Conservation (phyloP, 768 basidiomycete species). For the Paxillus ammoniavirescens region DNA sequence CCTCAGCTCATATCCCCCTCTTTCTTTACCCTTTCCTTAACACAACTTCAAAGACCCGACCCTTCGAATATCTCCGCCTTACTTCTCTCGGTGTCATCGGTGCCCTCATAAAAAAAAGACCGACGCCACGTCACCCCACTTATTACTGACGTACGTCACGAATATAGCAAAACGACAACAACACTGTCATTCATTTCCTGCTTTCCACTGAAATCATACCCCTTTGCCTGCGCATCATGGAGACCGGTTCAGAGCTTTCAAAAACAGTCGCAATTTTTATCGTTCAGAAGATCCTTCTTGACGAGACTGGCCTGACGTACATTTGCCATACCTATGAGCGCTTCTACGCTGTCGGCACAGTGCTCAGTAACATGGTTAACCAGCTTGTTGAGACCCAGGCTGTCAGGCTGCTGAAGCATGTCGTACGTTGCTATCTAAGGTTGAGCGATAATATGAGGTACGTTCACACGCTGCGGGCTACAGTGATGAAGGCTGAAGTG, state of each 20-base stretch:
- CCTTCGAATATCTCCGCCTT: constrained; percentile 98
- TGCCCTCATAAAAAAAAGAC: constrained; percentile 88
- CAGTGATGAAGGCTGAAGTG: constrained; percentile 10
- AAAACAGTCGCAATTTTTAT: constrained; percentile 99
- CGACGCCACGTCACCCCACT: neutral
- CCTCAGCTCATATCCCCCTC: constrained; percentile 91
- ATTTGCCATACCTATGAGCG: constrained; percentile 99
- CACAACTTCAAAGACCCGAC: constrained; percentile 98
- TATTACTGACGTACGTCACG: constrained; percentile 11
- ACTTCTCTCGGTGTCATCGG: constrained; percentile 99
- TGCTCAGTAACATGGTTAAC: constrained; percentile 97
- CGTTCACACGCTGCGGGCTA: constrained; percentile 25
- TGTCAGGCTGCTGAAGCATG: constrained; percentile 93
- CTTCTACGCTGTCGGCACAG: constrained; percentile 98
- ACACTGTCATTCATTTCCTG: constrained; percentile 97
- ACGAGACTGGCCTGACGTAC: constrained; percentile 96
- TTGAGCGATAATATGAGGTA: constrained; percentile 95
- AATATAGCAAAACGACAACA: constrained; percentile 96
- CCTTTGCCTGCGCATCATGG: constrained; percentile 98
- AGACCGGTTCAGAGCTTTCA: constrained; percentile 96
- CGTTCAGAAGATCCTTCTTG: constrained; percentile 95
- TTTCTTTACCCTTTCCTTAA: constrained; percentile 97
- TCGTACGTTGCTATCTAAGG: constrained; percentile 94
- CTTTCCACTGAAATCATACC: constrained; percentile 99
- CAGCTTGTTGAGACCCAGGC: constrained; percentile 98